Evolutionary conservation across 331 rosid species (phyloP).

Genomic region (Rosa hybrid): DNA sequence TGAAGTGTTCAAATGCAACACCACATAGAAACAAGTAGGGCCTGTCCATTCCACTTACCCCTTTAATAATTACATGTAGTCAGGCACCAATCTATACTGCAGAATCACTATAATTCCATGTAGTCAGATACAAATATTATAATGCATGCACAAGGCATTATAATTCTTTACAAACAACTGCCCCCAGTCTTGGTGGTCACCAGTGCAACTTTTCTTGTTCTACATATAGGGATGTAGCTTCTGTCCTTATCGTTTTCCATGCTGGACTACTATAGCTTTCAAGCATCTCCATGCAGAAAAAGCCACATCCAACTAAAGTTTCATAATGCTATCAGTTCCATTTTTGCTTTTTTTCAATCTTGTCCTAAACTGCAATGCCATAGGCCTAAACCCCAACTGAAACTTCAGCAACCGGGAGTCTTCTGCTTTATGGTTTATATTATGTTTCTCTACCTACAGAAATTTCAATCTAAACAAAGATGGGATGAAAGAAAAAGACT

Average conservation of each 20-base stretch:
- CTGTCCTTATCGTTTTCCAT: too few species aligned
- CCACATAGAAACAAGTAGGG: neutral
- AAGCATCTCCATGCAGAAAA: too few species aligned
- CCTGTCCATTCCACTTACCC: neutral
- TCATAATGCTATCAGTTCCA: too few species aligned
- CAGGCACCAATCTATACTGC: neutral
- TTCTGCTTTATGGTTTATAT: neutral
- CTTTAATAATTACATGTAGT: neutral
- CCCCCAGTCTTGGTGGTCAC: neutral
- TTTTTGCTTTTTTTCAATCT: too few species aligned
- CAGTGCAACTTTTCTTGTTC: neutral
- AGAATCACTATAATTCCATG: neutral
- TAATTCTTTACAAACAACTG: neutral
- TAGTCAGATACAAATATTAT: neutral
- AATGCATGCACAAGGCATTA: neutral
- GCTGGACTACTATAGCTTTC: too few species aligned
- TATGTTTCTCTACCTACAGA: neutral
- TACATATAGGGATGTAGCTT: too few species aligned
- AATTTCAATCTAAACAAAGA: neutral
- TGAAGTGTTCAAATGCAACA: neutral
- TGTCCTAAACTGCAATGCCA: neutral
- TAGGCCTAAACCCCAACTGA: neutral
- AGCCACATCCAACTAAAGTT: too few species aligned
- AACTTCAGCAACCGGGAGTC: neutral
- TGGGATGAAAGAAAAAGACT: neutral